Evolutionary conservation across 768 basidiomycete genomes (phyloP).

Genomic region (Boletus rubescentipes): DNA sequence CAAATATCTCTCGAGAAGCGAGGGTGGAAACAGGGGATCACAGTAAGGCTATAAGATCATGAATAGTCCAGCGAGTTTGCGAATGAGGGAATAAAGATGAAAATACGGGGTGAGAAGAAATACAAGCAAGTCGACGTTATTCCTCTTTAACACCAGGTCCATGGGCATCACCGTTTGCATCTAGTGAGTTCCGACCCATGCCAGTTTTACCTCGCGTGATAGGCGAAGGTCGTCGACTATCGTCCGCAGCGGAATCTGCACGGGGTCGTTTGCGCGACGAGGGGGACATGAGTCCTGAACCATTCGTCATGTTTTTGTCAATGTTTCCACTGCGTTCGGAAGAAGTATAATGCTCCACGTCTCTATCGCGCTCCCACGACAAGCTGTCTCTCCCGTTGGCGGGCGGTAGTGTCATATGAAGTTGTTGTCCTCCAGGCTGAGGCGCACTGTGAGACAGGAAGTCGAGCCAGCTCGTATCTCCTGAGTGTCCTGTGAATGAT

Average conservation of each 20-base stretch:
- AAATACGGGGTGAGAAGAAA: not conserved
- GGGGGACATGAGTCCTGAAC: slow-evolving; percentile 20
- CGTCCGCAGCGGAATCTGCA: slow-evolving; percentile 17
- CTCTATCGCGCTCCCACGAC: slow-evolving; percentile 34
- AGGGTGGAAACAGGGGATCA: not conserved
- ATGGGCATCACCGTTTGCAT: slow-evolving; percentile 12
- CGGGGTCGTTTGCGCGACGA: slow-evolving; percentile 32
- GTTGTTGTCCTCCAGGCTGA: slow-evolving; percentile 24
- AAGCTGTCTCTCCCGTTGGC: slow-evolving; percentile 26
- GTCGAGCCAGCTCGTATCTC: slow-evolving; percentile 35
- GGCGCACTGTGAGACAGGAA: slow-evolving; percentile 31
- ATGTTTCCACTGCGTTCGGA: slow-evolving; percentile 27
- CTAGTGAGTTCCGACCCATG: slow-evolving; percentile 18
- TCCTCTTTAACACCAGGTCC: slow-evolving; percentile 30
- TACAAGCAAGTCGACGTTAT: slow-evolving; percentile 2
- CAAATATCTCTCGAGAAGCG: not conserved
- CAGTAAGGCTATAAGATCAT: not conserved
- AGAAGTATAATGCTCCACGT: slow-evolving; percentile 28
- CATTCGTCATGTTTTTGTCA: slow-evolving; percentile 21
- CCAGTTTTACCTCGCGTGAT: slow-evolving; percentile 12
- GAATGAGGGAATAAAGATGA: not conserved
- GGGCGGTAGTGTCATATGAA: slow-evolving; percentile 31
- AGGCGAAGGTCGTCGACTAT: slow-evolving; percentile 24
- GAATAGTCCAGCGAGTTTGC: not conserved
- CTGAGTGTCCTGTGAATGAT: slow-evolving; percentile 21